Conservation (phyloP, 768 basidiomycete species). For the Pisolithus albus region DNA sequence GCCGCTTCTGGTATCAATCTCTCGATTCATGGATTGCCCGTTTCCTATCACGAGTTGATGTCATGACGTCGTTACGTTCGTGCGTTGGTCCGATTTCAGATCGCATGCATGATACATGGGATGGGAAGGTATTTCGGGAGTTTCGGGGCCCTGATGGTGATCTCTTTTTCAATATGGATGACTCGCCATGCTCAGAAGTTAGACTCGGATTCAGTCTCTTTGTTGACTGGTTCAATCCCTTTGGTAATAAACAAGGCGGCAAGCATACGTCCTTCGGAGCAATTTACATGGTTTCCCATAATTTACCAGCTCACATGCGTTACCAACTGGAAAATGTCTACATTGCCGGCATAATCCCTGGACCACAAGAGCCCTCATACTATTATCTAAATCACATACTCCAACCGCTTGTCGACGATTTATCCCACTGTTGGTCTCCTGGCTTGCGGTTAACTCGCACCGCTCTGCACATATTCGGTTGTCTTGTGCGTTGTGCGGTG, state of each 20-base stretch:
- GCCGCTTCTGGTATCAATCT: conserved; percentile 20
- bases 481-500: conserved; percentile 22
- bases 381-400: conserved; percentile 34
- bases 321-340: conserved; percentile 33
- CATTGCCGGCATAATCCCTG: conserved; percentile 15
- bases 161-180: conserved; percentile 13
- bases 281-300: conserved; percentile 31
- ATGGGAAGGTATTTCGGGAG: conserved; percentile 15
- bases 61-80: conserved; percentile 5
- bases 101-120: conserved; percentile 20
- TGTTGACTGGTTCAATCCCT: conserved; percentile 35
- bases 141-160: conserved; percentile 23
- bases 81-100: neutral
- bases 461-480: conserved; percentile 14
- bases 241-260: conserved; percentile 27
- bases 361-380: conserved; percentile 20
- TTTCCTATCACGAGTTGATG: conserved; percentile 19
- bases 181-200: conserved; percentile 8
- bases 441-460: conserved; percentile 27
- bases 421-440: conserved; percentile 26
- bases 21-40: conserved; percentile 21
- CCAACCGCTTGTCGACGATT: conserved; percentile 30
- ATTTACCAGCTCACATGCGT: conserved; percentile 17
- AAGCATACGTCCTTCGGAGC: conserved; percentile 18
- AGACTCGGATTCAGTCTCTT: conserved; percentile 25